Percentiles rank a stretch among this genome's conserved stretches.
phyloP scores from a whole-genome alignment of 2,329 filamentous ascomycete genomes.

The Diaporthe destruens region DNA sequence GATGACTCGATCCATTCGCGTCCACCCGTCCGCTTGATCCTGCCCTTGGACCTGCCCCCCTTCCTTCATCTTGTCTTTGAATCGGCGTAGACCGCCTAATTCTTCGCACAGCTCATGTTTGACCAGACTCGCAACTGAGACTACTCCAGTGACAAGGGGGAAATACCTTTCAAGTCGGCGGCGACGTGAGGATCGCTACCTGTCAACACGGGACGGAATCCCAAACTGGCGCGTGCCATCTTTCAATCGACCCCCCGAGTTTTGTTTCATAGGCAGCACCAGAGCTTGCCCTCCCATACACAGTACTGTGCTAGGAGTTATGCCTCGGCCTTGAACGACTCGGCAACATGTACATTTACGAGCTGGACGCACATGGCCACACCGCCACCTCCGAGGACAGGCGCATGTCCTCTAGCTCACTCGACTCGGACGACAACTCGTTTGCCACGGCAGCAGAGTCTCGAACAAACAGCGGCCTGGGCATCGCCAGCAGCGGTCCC shows the following conservation, averaged over 20 bases:
- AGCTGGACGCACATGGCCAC: slow-evolving; percentile 24
- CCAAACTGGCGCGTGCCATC: slow-evolving; percentile 4
- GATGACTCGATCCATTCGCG: slow-evolving; percentile 25
- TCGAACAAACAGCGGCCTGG: slow-evolving; percentile 23
- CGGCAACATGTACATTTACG: slow-evolving; percentile 25
- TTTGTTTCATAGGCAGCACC: slow-evolving; percentile 20
- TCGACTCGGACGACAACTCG: slow-evolving; percentile 19
- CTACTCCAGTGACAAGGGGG: neutral
- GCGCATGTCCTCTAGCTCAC: slow-evolving; percentile 17
- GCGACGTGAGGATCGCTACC: slow-evolving; percentile 24
- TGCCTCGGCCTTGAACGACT: slow-evolving; percentile 22
- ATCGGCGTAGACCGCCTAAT: slow-evolving; percentile 26
- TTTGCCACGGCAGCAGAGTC: slow-evolving; percentile 31
- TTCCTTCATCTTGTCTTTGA: neutral
- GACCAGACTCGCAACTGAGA: neutral
- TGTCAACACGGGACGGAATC: slow-evolving; percentile 28
- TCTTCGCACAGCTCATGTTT: neutral
- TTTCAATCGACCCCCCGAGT: slow-evolving; percentile 12
- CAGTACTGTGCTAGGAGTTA: slow-evolving; percentile 1
- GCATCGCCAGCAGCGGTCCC: slow-evolving; percentile 7
- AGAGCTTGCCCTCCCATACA: neutral
- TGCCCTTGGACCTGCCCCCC: neutral
- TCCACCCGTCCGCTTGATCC: neutral
- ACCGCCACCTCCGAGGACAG: slow-evolving; percentile 19
- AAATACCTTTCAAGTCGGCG: neutral